Conservation (phyloP, 257 asterid genomes). For the Solanum chiquidenum region DNA sequence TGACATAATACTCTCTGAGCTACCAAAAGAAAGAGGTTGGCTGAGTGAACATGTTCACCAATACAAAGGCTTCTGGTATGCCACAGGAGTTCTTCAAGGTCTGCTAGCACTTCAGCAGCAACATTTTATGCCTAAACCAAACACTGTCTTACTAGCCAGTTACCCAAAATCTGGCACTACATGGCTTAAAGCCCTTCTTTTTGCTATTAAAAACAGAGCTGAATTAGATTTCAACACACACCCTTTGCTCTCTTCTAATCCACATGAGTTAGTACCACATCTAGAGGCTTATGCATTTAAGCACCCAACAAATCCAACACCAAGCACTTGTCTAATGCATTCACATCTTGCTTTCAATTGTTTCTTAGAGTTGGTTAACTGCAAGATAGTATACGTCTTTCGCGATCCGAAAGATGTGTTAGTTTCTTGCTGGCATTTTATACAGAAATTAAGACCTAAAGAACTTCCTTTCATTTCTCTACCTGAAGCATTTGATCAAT, state of each 20-base stretch:
- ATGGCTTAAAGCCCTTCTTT: slow-evolving; percentile 22
- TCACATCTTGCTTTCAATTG: slow-evolving; percentile 12
- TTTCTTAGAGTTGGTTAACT: slow-evolving; percentile 3
- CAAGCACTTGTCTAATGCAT: slow-evolving; percentile 1
- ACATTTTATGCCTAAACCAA: slow-evolving; percentile 6
- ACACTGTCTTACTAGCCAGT: slow-evolving; percentile 6
- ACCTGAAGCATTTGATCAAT: slow-evolving; percentile 18
- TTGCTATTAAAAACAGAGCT: slow-evolving; percentile 3
- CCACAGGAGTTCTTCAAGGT: slow-evolving; percentile 6
- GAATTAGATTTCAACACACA: not conserved
- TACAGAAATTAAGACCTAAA: slow-evolving; percentile 18
- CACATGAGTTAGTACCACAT: slow-evolving; percentile 13
- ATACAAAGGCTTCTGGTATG: slow-evolving; percentile 19
- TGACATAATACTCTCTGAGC: not conserved
- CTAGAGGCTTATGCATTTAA: slow-evolving; percentile 9
- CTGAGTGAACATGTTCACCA: slow-evolving; percentile 1
- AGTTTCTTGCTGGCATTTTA: slow-evolving; percentile 35
- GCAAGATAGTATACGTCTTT: slow-evolving; percentile 12
- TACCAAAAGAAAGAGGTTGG: slow-evolving; percentile 25
- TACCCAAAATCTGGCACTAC: slow-evolving; percentile 23
- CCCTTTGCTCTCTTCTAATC: slow-evolving; percentile 16
- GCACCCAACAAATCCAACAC: slow-evolving; percentile 9
- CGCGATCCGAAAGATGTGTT: slow-evolving; percentile 39
- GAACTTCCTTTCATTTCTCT: slow-evolving; percentile 12
- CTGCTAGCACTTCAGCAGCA: slow-evolving; percentile 10